phyloP scores from a whole-genome alignment of 495 filamentous ascomycete species.

The Durotheca rogersii region DNA sequence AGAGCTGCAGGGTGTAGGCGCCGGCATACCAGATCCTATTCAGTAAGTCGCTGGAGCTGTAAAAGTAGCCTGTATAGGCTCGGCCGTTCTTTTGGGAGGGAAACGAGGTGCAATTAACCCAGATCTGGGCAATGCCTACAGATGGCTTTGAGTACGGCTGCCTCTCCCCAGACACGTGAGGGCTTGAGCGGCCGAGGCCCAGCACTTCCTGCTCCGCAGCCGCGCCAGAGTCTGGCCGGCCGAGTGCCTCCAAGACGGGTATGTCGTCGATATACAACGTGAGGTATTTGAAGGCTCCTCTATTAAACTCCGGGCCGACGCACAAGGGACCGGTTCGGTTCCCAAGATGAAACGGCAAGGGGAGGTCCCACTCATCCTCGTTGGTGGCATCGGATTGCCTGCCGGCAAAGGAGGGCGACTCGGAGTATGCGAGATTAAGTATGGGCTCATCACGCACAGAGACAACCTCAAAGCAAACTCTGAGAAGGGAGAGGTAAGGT shows the following conservation, averaged over 20 bases:
- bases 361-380: slow-evolving; percentile 36
- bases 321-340: slow-evolving; percentile 34
- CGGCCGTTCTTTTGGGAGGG: slow-evolving; percentile 38
- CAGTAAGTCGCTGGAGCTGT: slow-evolving; percentile 46
- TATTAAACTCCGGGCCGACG: slow-evolving; percentile 34
- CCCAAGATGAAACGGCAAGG: slow-evolving; percentile 32
- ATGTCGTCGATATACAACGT: slow-evolving; percentile 29
- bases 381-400: slow-evolving; percentile 37
- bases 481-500: background rate
- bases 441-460: slow-evolving; percentile 24
- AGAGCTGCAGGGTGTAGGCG: slow-evolving; percentile 61
- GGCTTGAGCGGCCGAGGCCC: background rate
- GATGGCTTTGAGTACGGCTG: slow-evolving; percentile 12
- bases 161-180: background rate
- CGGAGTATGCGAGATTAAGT: slow-evolving; percentile 39
- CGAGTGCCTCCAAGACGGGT: slow-evolving; percentile 1
- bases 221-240: slow-evolving; percentile 4
- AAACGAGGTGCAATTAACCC: slow-evolving; percentile 42
- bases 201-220: slow-evolving; percentile 23
- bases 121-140: slow-evolving; percentile 33
- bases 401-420: slow-evolving; percentile 39
- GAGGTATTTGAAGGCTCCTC: slow-evolving; percentile 45
- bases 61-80: slow-evolving; percentile 54
- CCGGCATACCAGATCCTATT: slow-evolving; percentile 66
- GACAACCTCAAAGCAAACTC: slow-evolving; percentile 33